Percentiles rank a stretch among this genome's conserved stretches.
phyloP scores from a whole-genome alignment of 768 basidiomycete genomes.

The Asterophora parasitica region DNA sequence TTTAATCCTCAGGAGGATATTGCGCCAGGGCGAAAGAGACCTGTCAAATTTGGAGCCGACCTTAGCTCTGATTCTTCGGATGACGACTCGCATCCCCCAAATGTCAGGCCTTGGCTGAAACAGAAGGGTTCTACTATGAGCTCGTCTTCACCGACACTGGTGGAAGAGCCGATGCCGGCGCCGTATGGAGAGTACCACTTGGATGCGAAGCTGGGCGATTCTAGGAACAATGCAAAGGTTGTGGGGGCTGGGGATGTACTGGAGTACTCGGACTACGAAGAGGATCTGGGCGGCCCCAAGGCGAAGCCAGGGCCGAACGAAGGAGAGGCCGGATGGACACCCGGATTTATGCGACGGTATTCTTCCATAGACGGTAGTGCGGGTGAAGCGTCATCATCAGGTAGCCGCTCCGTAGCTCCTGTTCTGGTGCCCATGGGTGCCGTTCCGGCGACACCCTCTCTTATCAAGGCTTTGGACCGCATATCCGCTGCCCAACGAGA shows the following conservation, averaged over 20 bases:
- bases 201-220: conserved; percentile 5
- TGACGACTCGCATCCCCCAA: conserved; percentile 19
- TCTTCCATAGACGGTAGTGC: conserved; percentile 10
- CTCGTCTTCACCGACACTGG: conserved; percentile 16
- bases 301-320: conserved; percentile 7
- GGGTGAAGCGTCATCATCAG: conserved; percentile 6
- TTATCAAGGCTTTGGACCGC: conserved; percentile 59
- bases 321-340: conserved; percentile 38
- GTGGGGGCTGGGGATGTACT: conserved; percentile 19
- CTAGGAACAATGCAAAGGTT: conserved; percentile 11
- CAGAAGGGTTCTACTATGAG: conserved; percentile 18
- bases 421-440: conserved; percentile 23
- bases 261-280: conserved; percentile 48
- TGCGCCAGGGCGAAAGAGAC: conserved; percentile 20
- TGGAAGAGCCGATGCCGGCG: conserved; percentile 8
- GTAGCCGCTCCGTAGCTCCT: background rate
- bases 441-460: conserved; percentile 60
- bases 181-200: background rate
- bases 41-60: conserved; percentile 29
- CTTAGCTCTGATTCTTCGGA: conserved; percentile 29
- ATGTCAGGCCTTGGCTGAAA: conserved; percentile 12
- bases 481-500: conserved; percentile 51
- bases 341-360: conserved; percentile 45
- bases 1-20: conserved; percentile 8
- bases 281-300: conserved; percentile 29